phyloP scores from a whole-genome alignment of 1,139 yeast species.

The Nematodospora anomalae region DNA sequence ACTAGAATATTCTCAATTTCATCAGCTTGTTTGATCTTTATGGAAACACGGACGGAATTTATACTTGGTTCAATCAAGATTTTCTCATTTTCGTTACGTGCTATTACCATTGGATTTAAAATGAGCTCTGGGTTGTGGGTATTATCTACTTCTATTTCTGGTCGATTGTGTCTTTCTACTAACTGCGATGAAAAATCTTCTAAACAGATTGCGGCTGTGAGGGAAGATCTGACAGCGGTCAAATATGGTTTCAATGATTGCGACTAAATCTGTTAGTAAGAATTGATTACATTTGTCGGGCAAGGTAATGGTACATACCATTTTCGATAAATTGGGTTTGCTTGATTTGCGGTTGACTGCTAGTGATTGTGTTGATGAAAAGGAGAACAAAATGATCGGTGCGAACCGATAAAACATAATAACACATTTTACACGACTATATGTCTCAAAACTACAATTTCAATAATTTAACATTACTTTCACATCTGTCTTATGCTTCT shows the following conservation, averaged over 20 bases:
- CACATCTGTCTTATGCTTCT: slow-evolving; percentile 11
- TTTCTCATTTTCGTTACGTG: slow-evolving; percentile 91
- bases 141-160: slow-evolving; percentile 83
- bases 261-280: slow-evolving; percentile 43
- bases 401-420: background rate
- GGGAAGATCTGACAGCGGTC: slow-evolving; percentile 89
- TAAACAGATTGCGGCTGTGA: slow-evolving; percentile 92
- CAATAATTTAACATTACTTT: slow-evolving; percentile 18
- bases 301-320: slow-evolving; percentile 8
- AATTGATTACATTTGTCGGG: too few species aligned
- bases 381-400: background rate
- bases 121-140: slow-evolving; percentile 72
- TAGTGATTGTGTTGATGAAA: background rate
- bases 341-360: slow-evolving; percentile 1
- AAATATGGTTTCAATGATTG: slow-evolving; percentile 96
- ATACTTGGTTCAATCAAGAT: slow-evolving; percentile 93
- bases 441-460: background rate
- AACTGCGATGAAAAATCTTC: slow-evolving; percentile 94
- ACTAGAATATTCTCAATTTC: slow-evolving; percentile 94
- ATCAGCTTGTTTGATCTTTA: slow-evolving; percentile 94
- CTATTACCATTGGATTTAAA: slow-evolving; percentile 84
- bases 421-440: slow-evolving; percentile 8
- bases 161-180: slow-evolving; percentile 96
- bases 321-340: background rate
- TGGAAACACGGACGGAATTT: slow-evolving; percentile 84